Conservation (phyloP, 2,329 filamentous ascomycete species). For the Bimuria novae-zelandiae region DNA sequence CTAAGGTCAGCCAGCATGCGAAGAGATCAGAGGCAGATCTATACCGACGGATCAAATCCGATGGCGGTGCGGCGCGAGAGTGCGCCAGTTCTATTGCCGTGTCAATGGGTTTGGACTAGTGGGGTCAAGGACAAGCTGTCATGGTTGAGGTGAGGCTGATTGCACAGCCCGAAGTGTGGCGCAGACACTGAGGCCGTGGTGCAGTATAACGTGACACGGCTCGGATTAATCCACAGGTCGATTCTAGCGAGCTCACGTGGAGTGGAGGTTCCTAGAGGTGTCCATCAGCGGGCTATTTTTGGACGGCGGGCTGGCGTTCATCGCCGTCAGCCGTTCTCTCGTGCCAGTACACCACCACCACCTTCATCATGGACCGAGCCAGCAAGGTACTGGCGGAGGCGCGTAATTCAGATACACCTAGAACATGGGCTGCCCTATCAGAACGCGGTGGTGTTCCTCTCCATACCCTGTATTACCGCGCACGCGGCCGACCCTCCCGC, state of each 20-base stretch:
- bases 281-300: no score
- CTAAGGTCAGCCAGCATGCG: constrained; percentile 12
- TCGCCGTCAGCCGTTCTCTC: no score
- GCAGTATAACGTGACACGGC: no score
- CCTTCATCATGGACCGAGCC: not conserved
- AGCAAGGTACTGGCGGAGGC: not conserved
- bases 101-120: no score
- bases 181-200: no score
- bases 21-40: constrained; percentile 7
- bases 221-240: no score
- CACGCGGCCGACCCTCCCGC: constrained; percentile 26
- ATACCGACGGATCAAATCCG: constrained; percentile 10
- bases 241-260: no score
- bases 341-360: no score
- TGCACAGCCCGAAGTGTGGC: constrained; percentile 11
- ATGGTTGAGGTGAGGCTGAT: constrained; percentile 12
- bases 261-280: no score
- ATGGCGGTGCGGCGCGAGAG: constrained; percentile 10
- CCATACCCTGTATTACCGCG: constrained; percentile 29
- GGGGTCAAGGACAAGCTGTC: no score
- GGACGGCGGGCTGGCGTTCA: no score
- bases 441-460: constrained; percentile 19
- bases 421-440: not conserved
- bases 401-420: not conserved
- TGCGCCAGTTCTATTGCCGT: constrained; percentile 14